These are phyloP conservation scores for Tulasnella sp. DNA, from an alignment of 768 basidiomycete species.

Conservation along the genomic window DNA sequence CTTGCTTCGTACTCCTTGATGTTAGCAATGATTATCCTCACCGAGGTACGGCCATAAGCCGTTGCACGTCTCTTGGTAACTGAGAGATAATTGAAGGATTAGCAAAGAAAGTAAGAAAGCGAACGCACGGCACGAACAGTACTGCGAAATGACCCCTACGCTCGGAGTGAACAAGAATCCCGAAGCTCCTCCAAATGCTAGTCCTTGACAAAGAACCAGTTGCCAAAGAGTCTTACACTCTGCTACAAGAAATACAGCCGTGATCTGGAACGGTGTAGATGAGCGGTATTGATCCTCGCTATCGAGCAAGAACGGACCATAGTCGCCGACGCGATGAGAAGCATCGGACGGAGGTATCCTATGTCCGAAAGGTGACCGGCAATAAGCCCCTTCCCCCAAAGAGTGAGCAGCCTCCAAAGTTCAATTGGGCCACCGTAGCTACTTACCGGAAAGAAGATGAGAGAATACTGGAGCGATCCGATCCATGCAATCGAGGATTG, in stretches of 20 bases:
- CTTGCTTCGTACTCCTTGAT: background rate
- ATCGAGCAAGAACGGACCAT: background rate
- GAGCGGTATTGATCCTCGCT: background rate
- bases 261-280: background rate
- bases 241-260: background rate
- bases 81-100: background rate
- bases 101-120: background rate
- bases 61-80: background rate
- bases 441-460: constrained; percentile 6
- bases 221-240: constrained; percentile 9
- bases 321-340: background rate
- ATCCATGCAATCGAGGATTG: constrained; percentile 5
- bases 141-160: background rate
- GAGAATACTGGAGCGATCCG: constrained; percentile 5
- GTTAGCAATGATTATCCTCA: background rate
- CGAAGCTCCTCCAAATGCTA: background rate
- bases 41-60: background rate
- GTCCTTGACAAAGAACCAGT: constrained; percentile 6
- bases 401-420: background rate
- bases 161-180: background rate
- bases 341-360: background rate
- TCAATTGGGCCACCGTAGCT: background rate
- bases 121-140: background rate
- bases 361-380: background rate
- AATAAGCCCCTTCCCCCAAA: background rate